phyloP scores from a whole-genome alignment of 768 basidiomycete genomes.

The Trametes cingulata region DNA sequence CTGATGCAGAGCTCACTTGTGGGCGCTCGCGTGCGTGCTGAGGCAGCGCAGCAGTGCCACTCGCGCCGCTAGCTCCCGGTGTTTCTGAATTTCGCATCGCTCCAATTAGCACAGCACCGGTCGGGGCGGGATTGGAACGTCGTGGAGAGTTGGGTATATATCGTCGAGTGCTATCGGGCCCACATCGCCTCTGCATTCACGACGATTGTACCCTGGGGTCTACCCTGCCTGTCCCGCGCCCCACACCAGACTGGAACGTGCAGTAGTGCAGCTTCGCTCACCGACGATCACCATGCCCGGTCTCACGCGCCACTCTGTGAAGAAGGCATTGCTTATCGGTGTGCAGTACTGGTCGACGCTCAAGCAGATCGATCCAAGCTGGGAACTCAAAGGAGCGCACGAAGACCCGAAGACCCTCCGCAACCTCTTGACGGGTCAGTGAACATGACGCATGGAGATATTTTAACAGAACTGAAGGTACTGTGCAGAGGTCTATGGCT shows the following conservation, averaged over 20 bases:
- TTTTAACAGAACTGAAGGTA: neutral
- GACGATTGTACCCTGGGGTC: neutral
- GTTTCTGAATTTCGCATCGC: conserved; percentile 8
- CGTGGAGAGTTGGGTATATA: neutral
- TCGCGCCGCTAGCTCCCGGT: conserved; percentile 1
- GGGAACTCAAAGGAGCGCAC: conserved; percentile 38
- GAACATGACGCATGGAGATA: neutral
- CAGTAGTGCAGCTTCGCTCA: neutral
- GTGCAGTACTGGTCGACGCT: conserved; percentile 14
- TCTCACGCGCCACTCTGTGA: neutral
- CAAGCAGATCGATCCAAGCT: neutral
- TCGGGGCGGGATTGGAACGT: neutral
- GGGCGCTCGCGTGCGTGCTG: conserved; percentile 2
- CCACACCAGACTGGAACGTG: neutral
- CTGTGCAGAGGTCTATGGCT: conserved; percentile 39
- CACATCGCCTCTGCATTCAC: neutral
- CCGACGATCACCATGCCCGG: conserved; percentile 3
- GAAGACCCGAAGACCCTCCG: conserved; percentile 39
- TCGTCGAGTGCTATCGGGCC: too few relatives aligned
- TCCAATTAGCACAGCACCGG: conserved; percentile 8
- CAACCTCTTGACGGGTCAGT: conserved; percentile 39
- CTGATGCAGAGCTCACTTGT: conserved; percentile 1
- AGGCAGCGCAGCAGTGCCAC: conserved; percentile 6
- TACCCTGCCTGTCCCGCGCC: neutral
- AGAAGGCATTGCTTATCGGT: conserved; percentile 17